Evolutionary conservation across 75 land plant species (phyloP), one percentile per base, ranked within the genome.

Genomic region (Gnetum montanum): DNA sequence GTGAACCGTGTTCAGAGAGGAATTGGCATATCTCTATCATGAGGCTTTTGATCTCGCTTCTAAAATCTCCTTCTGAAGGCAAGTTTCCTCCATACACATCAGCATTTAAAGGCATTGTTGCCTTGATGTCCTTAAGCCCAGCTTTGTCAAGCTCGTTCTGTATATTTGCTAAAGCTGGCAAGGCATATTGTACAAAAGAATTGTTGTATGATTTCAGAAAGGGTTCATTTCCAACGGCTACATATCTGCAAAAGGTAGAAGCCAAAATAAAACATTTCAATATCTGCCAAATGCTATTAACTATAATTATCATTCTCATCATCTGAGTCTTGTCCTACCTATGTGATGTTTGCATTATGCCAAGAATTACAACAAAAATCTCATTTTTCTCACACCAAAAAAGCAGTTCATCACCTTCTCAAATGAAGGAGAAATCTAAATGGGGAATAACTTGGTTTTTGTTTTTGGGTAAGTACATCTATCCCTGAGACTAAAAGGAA

Each of bases 181-280:
- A 66, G 4, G 89, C 77, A 20, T 48, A 56, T 11, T 49, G 31
- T 3, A 70, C 26, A 58, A 72, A 88, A 25, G 59, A 70, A 29
- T 79, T 82, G 26, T 88, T 85, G 74, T 71, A 88, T n/a, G 82
- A 49, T n/a, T n/a, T 12, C 28, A 88, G 43, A 41, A 86, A 86
- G 26, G 90, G 90, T 63, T 85, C 86, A 26, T 83, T 85, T 8
- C 86, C 90, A 35, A 88, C 93, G 11, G 90, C 93, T 8, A 86
- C 89, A 60, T 70, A 85, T 63, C 90, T 86, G 76, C 59, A 62
- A n/a, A 47, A 18, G 35, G 36, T 18, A 41, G 20, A 18, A 25
- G 8, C 48, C 12, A 11, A 52, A 31, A 52, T 52, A 22, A 52
- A 52, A 22, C 10, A 8, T 51, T 51, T 15, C 43, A 41, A 41